Evolutionary conservation across 768 basidiomycete genomes (phyloP).

Genomic region (Suillus plorans): DNA sequence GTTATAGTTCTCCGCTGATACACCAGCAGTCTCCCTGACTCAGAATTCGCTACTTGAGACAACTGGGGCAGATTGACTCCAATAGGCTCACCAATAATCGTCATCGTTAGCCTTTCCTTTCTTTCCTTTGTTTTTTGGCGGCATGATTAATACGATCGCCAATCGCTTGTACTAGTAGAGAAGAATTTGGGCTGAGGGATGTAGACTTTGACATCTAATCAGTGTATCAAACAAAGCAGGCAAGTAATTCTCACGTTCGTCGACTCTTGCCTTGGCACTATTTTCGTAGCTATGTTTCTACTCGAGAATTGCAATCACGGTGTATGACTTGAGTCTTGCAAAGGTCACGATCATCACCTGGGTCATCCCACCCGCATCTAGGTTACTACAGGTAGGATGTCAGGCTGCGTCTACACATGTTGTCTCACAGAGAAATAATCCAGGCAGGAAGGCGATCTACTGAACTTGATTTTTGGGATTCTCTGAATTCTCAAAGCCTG

Average conservation of each 20-base stretch:
- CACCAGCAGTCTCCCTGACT: slow-evolving; percentile 64
- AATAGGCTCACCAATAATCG: slow-evolving; percentile 64
- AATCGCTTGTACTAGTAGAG: not conserved
- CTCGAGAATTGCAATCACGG: not conserved
- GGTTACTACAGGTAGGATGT: slow-evolving; percentile 9
- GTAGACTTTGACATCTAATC: not conserved
- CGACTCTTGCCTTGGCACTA: not conserved
- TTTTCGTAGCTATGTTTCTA: not conserved
- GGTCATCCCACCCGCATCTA: slow-evolving; percentile 1
- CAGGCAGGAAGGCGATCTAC: slow-evolving; percentile 33
- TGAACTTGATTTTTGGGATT: slow-evolving; percentile 31
- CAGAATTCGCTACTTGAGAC: slow-evolving; percentile 18
- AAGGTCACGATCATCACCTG: slow-evolving; percentile 29
- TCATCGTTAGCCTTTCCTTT: slow-evolving; percentile 83
- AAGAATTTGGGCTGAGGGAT: not conserved
- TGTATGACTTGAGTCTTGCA: slow-evolving; percentile 36
- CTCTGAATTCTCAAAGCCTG: slow-evolving; percentile 25
- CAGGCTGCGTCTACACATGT: slow-evolving; percentile 20
- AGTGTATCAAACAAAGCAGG: not conserved
- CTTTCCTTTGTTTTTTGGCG: slow-evolving; percentile 81
- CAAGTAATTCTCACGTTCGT: not conserved
- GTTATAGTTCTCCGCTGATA: slow-evolving; percentile 48
- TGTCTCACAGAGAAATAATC: slow-evolving; percentile 33
- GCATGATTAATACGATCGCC: slow-evolving; percentile 17
- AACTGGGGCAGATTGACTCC: slow-evolving; percentile 10